Evolutionary conservation across 768 basidiomycete species (phyloP).

Genomic region (Austroboletus festivus): DNA sequence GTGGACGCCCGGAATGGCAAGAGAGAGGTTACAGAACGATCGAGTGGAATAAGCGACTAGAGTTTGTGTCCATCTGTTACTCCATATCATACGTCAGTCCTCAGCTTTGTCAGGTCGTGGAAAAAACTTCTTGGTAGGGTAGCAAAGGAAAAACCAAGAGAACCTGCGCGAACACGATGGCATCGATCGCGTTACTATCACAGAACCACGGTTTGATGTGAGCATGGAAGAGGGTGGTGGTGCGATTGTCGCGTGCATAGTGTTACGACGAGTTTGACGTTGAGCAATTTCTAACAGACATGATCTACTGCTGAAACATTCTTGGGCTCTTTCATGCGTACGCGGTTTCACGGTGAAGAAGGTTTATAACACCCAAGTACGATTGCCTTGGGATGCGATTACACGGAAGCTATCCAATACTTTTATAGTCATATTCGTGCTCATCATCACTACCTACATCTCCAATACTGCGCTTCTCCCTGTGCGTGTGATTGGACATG

Average conservation of each 20-base stretch:
- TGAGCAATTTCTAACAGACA: constrained; percentile 2
- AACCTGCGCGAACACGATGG: constrained; percentile 8
- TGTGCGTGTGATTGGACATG: constrained; percentile 34
- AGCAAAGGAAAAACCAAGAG: constrained; percentile 19
- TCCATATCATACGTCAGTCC: neutral
- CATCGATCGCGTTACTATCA: constrained; percentile 13
- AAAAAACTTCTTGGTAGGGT: constrained; percentile 13
- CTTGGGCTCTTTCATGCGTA: neutral
- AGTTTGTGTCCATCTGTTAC: constrained; percentile 38
- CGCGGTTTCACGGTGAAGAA: no score
- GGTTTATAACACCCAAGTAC: no score
- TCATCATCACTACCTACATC: constrained; percentile 26
- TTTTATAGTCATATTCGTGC: constrained; percentile 23
- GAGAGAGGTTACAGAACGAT: constrained; percentile 41
- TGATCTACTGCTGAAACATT: neutral
- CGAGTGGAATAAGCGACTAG: constrained; percentile 54
- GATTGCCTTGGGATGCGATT: no score
- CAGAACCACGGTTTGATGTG: no score
- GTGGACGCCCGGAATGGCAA: constrained; percentile 52
- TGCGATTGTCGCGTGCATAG: neutral
- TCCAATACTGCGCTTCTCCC: constrained; percentile 18
- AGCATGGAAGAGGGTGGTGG: constrained; percentile 4
- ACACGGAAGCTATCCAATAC: neutral
- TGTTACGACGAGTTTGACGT: constrained; percentile 17
- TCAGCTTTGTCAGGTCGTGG: constrained; percentile 29